Evolutionary conservation across 164 flowering plant genomes (phyloP), one percentile per base, ranked within the genome.

Genomic region (Akebia trifoliata): DNA sequence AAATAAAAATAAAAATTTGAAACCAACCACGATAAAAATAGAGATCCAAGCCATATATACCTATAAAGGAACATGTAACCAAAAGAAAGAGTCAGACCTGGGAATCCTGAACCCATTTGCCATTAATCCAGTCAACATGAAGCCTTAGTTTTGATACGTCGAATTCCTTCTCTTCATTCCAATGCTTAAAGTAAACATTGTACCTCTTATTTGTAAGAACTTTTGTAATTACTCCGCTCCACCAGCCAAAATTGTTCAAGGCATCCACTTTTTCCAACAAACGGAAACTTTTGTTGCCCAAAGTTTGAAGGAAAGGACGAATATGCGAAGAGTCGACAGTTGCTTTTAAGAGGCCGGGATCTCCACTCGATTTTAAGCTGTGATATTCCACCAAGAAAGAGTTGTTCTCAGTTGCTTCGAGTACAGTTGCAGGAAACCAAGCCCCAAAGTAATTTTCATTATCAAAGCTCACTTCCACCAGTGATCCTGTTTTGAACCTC

Each of bases 181-280:
- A 32, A 24, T 61, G 56, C 71, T 67, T 71, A 42, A 75, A 75
- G 30, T 26, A 67, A 17, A 80, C 75, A 26, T 47, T 44, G 35
- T 73, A 77, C 47, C 57, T 65, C 43, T 55, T 64, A 44, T 59
- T 70, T 39, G 65, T 35, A 28, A 77, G 71, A 56, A 67, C 51
- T 63, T 62, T 73, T 4, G 76, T 72, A 50, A 80, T 61, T n/a
- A 73, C 57, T 11, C 85, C 85, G 50, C 67, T 61, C 56, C 72
- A 59, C 85, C 80, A 80, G 25, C 75, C 69, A 50, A n/a, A 63
- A 37, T 65, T 72, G 57, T 12, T 55, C 12, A 32, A 62, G 4
- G 71, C 67, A 28, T 80, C 82, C 4, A 80, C 80, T 38, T 51
- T 72, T 28, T 73, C 82, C 64, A 71, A 68, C 63, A 80, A 51